Evolutionary conservation across 495 filamentous ascomycete species (phyloP).

Genomic region (Lasiosphaeria miniovina): DNA sequence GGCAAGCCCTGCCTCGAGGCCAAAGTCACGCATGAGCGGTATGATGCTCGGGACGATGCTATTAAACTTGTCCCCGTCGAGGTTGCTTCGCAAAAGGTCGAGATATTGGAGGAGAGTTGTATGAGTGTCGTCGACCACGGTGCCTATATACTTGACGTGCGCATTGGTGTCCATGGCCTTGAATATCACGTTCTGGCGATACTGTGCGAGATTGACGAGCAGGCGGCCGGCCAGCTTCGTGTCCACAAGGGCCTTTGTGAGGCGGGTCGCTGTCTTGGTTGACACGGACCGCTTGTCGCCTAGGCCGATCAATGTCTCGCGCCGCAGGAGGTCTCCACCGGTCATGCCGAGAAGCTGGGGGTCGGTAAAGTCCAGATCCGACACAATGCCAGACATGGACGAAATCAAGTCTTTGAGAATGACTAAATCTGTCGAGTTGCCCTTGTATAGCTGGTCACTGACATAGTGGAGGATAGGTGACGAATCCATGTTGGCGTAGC

Average conservation of each 20-base stretch:
- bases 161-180: slow-evolving; percentile 61
- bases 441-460: slow-evolving; percentile 71
- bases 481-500: slow-evolving; percentile 76
- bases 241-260: slow-evolving; percentile 76
- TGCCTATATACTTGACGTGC: slow-evolving; percentile 77
- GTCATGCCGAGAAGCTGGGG: slow-evolving; percentile 80
- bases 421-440: slow-evolving; percentile 81
- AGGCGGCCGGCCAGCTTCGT: slow-evolving; percentile 70
- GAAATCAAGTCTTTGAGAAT: slow-evolving; percentile 83
- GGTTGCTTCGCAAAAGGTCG: slow-evolving; percentile 77
- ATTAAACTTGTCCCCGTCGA: slow-evolving; percentile 76
- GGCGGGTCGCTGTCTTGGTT: slow-evolving; percentile 62
- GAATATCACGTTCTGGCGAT: slow-evolving; percentile 76
- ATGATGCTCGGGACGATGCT: slow-evolving; percentile 71
- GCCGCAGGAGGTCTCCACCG: slow-evolving; percentile 74
- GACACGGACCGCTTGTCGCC: slow-evolving; percentile 71
- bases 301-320: slow-evolving; percentile 72
- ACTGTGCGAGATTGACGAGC: slow-evolving; percentile 84
- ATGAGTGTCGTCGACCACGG: slow-evolving; percentile 86
- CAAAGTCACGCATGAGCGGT: slow-evolving; percentile 72
- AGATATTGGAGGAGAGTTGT: slow-evolving; percentile 81
- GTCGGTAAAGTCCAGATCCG: slow-evolving; percentile 82
- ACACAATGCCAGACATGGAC: slow-evolving; percentile 88
- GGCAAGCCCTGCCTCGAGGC: slow-evolving; percentile 75
- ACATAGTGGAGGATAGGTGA: slow-evolving; percentile 87